These are phyloP conservation scores for Geoglossum glabrum DNA, from an alignment of 495 filamentous ascomycete genomes.

Conservation along the genomic window DNA sequence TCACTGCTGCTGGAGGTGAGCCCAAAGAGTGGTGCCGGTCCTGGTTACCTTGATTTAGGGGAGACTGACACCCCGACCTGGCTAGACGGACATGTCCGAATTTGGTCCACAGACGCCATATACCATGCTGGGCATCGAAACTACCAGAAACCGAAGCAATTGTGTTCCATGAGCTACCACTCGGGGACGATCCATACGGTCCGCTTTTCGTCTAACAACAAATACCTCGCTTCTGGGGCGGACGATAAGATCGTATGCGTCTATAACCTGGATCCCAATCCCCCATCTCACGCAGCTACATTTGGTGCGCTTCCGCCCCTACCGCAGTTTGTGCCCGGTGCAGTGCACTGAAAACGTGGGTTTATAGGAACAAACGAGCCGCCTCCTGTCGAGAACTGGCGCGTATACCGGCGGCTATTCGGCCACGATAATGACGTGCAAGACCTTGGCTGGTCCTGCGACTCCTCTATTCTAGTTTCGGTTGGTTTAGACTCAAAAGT, in stretches of 20 bases:
- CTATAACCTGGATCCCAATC: constrained; percentile 70
- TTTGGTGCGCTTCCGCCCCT: constrained; percentile 38
- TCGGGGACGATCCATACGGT: constrained; percentile 94
- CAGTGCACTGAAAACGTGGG: background rate
- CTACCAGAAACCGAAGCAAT: constrained; percentile 64
- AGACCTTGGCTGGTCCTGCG: constrained; percentile 90
- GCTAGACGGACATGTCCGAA: constrained; percentile 81
- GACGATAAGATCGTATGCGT: constrained; percentile 98
- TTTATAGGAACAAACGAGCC: constrained; percentile 64
- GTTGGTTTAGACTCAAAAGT: constrained; percentile 95
- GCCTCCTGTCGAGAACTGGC: constrained; percentile 91
- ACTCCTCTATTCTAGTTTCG: constrained; percentile 87
- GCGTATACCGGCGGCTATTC: constrained; percentile 74
- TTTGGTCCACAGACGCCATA: constrained; percentile 93
- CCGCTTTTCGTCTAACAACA: constrained; percentile 81
- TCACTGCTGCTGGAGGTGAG: constrained; percentile 81
- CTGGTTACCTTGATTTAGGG: background rate
- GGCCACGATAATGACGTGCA: constrained; percentile 98
- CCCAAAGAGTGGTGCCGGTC: constrained; percentile 9
- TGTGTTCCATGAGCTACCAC: constrained; percentile 95
- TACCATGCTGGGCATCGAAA: constrained; percentile 49
- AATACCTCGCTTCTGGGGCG: constrained; percentile 86
- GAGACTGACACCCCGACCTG: constrained; percentile 8
- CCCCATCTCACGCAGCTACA: constrained; percentile 46
- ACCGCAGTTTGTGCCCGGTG: background rate